These are phyloP conservation scores for Diaporthe nobilis DNA, from an alignment of 2,329 filamentous ascomycete genomes.

Conservation along the genomic window DNA sequence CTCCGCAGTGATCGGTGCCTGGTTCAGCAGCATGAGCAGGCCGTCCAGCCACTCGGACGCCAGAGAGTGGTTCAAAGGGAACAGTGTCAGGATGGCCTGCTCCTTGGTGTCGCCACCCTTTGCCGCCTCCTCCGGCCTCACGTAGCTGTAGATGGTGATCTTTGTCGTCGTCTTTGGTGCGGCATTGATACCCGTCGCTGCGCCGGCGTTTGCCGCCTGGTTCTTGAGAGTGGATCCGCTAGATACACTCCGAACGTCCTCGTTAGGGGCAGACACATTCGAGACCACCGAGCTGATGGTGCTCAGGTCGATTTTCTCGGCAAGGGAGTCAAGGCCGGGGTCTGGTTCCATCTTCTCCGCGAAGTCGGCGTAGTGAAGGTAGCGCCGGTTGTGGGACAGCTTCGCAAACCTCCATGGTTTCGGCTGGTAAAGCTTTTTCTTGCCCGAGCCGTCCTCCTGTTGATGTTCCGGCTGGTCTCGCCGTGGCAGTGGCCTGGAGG, in stretches of 20 bases:
- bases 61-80: slow-evolving; percentile 83
- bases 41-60: slow-evolving; percentile 98
- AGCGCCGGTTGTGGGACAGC: slow-evolving; percentile 91
- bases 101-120: slow-evolving; percentile 68
- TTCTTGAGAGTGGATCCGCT: slow-evolving; percentile 60
- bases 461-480: slow-evolving; percentile 54
- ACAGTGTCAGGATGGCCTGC: slow-evolving; percentile 83
- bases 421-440: slow-evolving; percentile 59
- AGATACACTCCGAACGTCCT: slow-evolving; percentile 61
- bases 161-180: slow-evolving; percentile 75
- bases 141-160: slow-evolving; percentile 90
- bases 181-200: slow-evolving; percentile 33
- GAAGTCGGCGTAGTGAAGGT: slow-evolving; percentile 92
- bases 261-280: slow-evolving; percentile 81
- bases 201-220: slow-evolving; percentile 40
- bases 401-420: slow-evolving; percentile 85
- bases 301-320: slow-evolving; percentile 87
- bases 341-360: slow-evolving; percentile 73
- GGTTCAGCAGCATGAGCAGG: slow-evolving; percentile 92
- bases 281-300: slow-evolving; percentile 94
- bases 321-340: slow-evolving; percentile 80
- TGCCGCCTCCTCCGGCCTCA: slow-evolving; percentile 57
- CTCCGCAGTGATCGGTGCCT: slow-evolving; percentile 96
- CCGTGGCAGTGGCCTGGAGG: slow-evolving; percentile 66
- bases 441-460: slow-evolving; percentile 59